phyloP scores from a whole-genome alignment of 306 rosid species.

The Quercus variabilis region DNA sequence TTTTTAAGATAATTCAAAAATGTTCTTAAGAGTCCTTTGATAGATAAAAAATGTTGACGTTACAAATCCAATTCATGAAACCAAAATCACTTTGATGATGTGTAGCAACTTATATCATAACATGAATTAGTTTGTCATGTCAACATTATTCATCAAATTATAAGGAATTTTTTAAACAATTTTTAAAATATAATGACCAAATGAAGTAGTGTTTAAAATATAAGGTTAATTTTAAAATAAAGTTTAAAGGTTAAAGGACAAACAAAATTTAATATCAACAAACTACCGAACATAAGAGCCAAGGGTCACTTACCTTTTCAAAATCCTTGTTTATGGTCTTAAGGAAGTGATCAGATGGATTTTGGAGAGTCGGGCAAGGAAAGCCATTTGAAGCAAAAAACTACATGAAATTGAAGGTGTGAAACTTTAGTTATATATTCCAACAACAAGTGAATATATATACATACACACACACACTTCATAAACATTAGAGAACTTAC shows the following conservation, averaged over 20 bases:
- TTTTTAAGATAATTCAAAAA: no score
- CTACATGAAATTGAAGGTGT: slow-evolving; percentile 22
- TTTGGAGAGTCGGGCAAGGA: slow-evolving; percentile 64
- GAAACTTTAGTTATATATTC: not conserved
- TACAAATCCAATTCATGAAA: not conserved
- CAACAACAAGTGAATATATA: not conserved
- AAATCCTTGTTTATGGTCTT: slow-evolving; percentile 69
- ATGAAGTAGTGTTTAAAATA: no score
- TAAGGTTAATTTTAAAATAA: no score
- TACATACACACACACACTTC: no score
- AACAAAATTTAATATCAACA: not conserved
- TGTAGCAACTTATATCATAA: no score
- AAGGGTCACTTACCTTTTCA: slow-evolving; percentile 37
- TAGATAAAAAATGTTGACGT: not conserved
- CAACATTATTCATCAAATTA: no score
- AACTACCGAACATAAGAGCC: not conserved
- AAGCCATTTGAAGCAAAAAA: slow-evolving; percentile 61
- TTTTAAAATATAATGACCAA: not conserved
- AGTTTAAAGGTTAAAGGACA: no score
- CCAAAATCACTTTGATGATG: not conserved
- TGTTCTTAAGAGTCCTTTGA: no score
- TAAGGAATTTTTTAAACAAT: no score
- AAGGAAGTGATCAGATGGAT: slow-evolving; percentile 70
- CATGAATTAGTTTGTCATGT: no score
- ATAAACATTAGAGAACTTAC: slow-evolving; percentile 14